These are phyloP conservation scores for Aspergillus mulundensis DNA, from an alignment of 495 filamentous ascomycete species.

Conservation along the genomic window DNA sequence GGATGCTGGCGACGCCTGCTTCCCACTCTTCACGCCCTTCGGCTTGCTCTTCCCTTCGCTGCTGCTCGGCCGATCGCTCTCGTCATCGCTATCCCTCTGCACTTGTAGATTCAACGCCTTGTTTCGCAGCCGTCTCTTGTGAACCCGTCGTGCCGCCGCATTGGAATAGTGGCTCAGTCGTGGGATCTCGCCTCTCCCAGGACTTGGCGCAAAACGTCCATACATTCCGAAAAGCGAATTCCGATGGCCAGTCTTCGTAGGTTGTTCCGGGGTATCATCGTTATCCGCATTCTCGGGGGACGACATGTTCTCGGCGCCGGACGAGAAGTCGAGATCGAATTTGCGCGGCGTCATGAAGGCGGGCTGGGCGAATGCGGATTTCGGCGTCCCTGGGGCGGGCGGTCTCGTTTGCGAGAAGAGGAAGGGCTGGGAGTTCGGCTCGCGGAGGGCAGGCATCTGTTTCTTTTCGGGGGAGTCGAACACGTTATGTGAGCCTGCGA, in stretches of 20 bases:
- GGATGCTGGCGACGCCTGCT: slow-evolving; percentile 21
- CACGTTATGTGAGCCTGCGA: slow-evolving; percentile 45
- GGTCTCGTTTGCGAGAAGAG: slow-evolving; percentile 34
- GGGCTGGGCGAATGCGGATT: slow-evolving; percentile 56
- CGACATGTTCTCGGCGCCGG: slow-evolving; percentile 71
- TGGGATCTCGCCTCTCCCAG: slow-evolving; percentile 56
- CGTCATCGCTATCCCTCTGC: slow-evolving; percentile 35
- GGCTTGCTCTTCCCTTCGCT: slow-evolving; percentile 27
- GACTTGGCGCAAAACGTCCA: slow-evolving; percentile 43
- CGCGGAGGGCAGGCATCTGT: slow-evolving; percentile 40
- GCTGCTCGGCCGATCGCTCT: slow-evolving; percentile 55
- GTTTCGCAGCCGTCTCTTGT: slow-evolving; percentile 51
- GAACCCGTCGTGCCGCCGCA: slow-evolving; percentile 46
- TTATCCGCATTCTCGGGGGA: slow-evolving; percentile 70
- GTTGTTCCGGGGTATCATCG: slow-evolving; percentile 64
- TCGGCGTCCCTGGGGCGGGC: slow-evolving; percentile 27
- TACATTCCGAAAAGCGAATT: slow-evolving; percentile 43
- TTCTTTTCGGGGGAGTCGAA: slow-evolving; percentile 52
- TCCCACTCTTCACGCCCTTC: slow-evolving; percentile 7
- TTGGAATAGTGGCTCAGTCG: slow-evolving; percentile 51
- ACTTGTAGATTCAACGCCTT: slow-evolving; percentile 41
- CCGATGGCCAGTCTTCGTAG: slow-evolving; percentile 42
- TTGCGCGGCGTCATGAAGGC: slow-evolving; percentile 81
- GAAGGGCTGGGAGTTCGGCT: slow-evolving; percentile 47
- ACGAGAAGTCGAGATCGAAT: slow-evolving; percentile 66